Evolutionary conservation across 768 basidiomycete species (phyloP).

Genomic region (Amanita rubescens): DNA sequence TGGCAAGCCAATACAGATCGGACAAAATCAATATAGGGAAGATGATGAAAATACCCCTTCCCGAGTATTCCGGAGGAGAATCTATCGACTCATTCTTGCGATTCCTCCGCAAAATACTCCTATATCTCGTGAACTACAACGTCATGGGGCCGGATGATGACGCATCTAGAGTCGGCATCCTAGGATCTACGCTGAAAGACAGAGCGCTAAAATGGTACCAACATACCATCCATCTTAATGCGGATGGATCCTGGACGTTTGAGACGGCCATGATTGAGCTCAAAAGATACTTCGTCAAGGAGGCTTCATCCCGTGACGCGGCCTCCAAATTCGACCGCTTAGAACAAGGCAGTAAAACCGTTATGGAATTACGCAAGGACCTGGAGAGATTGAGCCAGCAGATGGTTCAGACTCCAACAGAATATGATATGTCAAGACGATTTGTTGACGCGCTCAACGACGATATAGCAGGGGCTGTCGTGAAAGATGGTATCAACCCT

Average conservation of each 20-base stretch:
- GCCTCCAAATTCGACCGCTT: not conserved
- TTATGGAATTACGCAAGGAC: not conserved
- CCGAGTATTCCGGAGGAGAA: not conserved
- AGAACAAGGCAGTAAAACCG: not conserved
- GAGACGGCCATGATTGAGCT: not conserved
- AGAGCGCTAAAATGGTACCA: not conserved
- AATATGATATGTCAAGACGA: not conserved
- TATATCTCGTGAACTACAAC: not conserved
- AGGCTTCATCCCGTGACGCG: not conserved
- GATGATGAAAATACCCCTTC: not conserved
- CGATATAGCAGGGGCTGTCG: not conserved
- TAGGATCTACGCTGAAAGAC: not conserved
- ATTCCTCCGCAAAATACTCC: not conserved
- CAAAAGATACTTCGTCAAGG: not conserved
- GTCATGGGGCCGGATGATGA: not conserved
- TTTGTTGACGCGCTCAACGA: not conserved
- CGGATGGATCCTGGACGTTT: not conserved
- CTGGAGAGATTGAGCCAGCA: not conserved
- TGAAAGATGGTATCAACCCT: not conserved
- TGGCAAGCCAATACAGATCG: not conserved
- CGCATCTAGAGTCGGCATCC: not conserved
- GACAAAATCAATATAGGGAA: not conserved
- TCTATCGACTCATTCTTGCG: not conserved
- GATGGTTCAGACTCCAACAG: not conserved
- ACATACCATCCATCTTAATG: not conserved